Evolutionary conservation across 2,329 filamentous ascomycete species (phyloP).

Genomic region (Cladosporium phlei): DNA sequence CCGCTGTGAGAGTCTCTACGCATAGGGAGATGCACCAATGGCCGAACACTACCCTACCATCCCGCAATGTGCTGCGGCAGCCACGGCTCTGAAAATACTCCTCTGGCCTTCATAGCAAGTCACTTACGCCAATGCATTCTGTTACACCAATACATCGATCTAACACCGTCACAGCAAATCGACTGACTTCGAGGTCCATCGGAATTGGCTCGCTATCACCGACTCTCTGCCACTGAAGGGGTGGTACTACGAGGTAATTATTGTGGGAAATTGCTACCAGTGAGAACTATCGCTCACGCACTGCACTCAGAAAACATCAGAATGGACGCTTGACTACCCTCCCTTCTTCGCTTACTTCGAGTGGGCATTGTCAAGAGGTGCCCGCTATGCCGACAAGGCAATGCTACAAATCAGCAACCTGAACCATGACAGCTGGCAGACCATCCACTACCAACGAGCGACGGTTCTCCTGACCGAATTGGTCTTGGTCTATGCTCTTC

Average conservation of each 20-base stretch:
- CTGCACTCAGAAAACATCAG: slow-evolving; percentile 68
- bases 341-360: slow-evolving; percentile 98
- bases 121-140: no score
- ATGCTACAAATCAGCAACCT: slow-evolving; percentile 81
- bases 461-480: slow-evolving; percentile 84
- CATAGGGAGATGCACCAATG: slow-evolving; percentile 51
- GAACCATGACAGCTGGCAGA: slow-evolving; percentile 86
- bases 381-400: slow-evolving; percentile 67
- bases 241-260: slow-evolving; percentile 93
- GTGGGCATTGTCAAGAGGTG: slow-evolving; percentile 80
- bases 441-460: slow-evolving; percentile 85
- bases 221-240: slow-evolving; percentile 78
- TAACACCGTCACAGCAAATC: slow-evolving; percentile 66
- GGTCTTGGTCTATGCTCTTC: slow-evolving; percentile 75
- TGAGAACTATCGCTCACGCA: slow-evolving; percentile 2
- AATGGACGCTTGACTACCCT: slow-evolving; percentile 99
- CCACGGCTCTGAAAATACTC: slow-evolving; percentile 83
- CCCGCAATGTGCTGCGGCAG: slow-evolving; percentile 78
- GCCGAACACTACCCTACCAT: slow-evolving; percentile 80
- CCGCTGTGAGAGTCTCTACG: neutral
- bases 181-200: slow-evolving; percentile 97
- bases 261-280: no score
- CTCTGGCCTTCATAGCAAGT: slow-evolving; percentile 92
- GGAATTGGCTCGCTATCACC: slow-evolving; percentile 97
- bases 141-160: no score